These are phyloP conservation scores for Sporisorium exsertum DNA, from an alignment of 1,284 basidiomycete species.

Conservation along the genomic window DNA sequence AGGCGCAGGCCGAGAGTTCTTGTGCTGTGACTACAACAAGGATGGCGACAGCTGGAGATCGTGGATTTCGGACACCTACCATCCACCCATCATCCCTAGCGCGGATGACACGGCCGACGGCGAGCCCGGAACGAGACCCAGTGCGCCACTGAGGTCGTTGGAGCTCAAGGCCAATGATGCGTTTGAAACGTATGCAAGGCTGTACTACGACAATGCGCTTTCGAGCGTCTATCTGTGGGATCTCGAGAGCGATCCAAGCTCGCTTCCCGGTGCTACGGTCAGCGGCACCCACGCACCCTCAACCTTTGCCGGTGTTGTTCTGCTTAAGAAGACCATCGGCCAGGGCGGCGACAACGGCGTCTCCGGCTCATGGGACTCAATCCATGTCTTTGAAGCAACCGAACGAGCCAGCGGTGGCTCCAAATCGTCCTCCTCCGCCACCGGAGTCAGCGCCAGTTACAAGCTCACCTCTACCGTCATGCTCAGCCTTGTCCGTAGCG, in stretches of 20 bases:
- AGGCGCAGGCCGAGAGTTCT: slow-evolving; percentile 80
- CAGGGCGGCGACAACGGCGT: slow-evolving; percentile 57
- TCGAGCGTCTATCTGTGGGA: slow-evolving; percentile 99
- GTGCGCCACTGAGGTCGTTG: slow-evolving; percentile 84
- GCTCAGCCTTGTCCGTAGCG: slow-evolving; percentile 85
- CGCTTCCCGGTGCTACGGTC: slow-evolving; percentile 29
- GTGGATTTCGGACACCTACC: slow-evolving; percentile 96
- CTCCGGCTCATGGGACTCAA: slow-evolving; percentile 91
- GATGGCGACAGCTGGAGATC: slow-evolving; percentile 96
- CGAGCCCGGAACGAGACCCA: slow-evolving; percentile 78
- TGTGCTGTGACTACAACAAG: slow-evolving; percentile 96
- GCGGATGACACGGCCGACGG: slow-evolving; percentile 36
- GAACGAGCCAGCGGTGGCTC: slow-evolving; percentile 74
- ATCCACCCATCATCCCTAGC: slow-evolving; percentile 75
- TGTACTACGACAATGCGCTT: slow-evolving; percentile 97
- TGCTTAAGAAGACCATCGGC: slow-evolving; percentile 83
- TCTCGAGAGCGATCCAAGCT: slow-evolving; percentile 77
- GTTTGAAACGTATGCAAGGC: slow-evolving; percentile 96
- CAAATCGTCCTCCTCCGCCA: slow-evolving; percentile 24
- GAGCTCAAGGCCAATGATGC: slow-evolving; percentile 94
- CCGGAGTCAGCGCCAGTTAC: slow-evolving; percentile 88
- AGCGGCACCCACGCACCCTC: slow-evolving; percentile 71
- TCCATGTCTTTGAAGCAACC: slow-evolving; percentile 94
- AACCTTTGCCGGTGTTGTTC: slow-evolving; percentile 91
- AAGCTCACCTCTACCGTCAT: slow-evolving; percentile 97